These are phyloP conservation scores for Maudiozyma humilis DNA, from an alignment of 1,139 yeast species.

Conservation along the genomic window DNA sequence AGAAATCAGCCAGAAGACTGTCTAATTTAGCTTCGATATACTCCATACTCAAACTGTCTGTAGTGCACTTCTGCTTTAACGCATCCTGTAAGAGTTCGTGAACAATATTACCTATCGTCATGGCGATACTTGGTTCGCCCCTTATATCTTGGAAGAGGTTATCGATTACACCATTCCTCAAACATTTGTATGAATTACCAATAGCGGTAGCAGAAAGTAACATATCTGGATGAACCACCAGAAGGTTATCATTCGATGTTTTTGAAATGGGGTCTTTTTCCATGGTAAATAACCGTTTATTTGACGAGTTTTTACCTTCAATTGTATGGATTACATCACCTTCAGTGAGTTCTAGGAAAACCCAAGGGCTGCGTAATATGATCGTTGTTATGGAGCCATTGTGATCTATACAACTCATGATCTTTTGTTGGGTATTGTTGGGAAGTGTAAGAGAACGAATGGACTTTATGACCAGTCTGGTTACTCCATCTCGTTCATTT, in stretches of 20 bases:
- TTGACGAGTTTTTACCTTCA: slow-evolving; percentile 35
- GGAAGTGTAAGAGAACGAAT: slow-evolving; percentile 33
- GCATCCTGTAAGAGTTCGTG: slow-evolving; percentile 74
- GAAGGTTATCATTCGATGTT: slow-evolving; percentile 46
- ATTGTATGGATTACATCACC: slow-evolving; percentile 58
- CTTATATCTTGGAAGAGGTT: slow-evolving; percentile 44
- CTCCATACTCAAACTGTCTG: slow-evolving; percentile 27
- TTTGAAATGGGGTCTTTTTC: slow-evolving; percentile 39
- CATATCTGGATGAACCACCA: slow-evolving; percentile 78
- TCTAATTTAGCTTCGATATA: slow-evolving; percentile 43
- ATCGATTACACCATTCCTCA: slow-evolving; percentile 58
- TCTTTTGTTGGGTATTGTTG: slow-evolving; percentile 38
- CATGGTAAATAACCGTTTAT: slow-evolving; percentile 27
- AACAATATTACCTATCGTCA: slow-evolving; percentile 69
- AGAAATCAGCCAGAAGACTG: slow-evolving; percentile 36
- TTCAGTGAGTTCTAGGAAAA: slow-evolving; percentile 35
- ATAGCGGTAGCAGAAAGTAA: slow-evolving; percentile 75
- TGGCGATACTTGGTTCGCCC: slow-evolving; percentile 49
- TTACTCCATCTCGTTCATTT: slow-evolving; percentile 39
- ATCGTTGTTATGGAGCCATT: slow-evolving; percentile 35
- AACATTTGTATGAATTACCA: slow-evolving; percentile 67
- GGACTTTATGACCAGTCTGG: slow-evolving; percentile 38
- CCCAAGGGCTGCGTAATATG: slow-evolving; percentile 45
- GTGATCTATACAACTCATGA: slow-evolving; percentile 41
- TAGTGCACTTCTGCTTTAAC: slow-evolving; percentile 37